Percentiles rank a stretch among this genome's conserved stretches.
These are phyloP conservation scores for Jaminaea rosea DNA, from an alignment of 1,284 basidiomycete genomes.

Conservation along the genomic window DNA sequence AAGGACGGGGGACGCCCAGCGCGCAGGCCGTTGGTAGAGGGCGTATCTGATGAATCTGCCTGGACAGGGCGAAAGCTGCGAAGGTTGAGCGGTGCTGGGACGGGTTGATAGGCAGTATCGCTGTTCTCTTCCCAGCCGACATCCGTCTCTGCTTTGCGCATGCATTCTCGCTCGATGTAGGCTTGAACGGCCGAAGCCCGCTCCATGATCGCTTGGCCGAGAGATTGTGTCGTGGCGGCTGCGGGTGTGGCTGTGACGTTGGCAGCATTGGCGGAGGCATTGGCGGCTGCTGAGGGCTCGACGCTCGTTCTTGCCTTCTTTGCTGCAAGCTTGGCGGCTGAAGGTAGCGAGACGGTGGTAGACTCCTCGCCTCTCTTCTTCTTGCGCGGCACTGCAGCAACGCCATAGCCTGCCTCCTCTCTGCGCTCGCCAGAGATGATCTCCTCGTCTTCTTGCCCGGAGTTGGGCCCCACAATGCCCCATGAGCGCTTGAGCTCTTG, in stretches of 20 bases:
- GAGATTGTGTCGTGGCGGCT: not conserved
- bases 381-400: constrained; percentile 30
- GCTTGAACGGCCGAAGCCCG: constrained; percentile 38
- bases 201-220: constrained; percentile 39
- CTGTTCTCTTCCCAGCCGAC: constrained; percentile 42
- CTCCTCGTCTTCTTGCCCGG: constrained; percentile 39
- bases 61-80: constrained; percentile 42
- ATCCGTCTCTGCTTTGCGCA: constrained; percentile 31
- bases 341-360: constrained; percentile 64
- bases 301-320: constrained; percentile 56
- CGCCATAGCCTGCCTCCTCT: constrained; percentile 14
- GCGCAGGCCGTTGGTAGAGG: constrained; percentile 18
- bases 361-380: constrained; percentile 38
- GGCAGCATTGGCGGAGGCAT: not conserved
- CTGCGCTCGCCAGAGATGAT: constrained; percentile 35
- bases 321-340: constrained; percentile 66
- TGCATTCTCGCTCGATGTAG: constrained; percentile 42
- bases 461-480: constrained; percentile 30
- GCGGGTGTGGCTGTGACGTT: not conserved
- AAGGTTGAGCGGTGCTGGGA: constrained; percentile 23
- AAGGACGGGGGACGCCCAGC: constrained; percentile 43
- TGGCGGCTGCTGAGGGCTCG: constrained; percentile 6
- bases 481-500: constrained; percentile 38
- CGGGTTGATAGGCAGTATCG: constrained; percentile 40
- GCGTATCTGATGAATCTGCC: constrained; percentile 17